Conservation (phyloP, 257 asterid species). For the Lithospermum erythrorhizon region DNA sequence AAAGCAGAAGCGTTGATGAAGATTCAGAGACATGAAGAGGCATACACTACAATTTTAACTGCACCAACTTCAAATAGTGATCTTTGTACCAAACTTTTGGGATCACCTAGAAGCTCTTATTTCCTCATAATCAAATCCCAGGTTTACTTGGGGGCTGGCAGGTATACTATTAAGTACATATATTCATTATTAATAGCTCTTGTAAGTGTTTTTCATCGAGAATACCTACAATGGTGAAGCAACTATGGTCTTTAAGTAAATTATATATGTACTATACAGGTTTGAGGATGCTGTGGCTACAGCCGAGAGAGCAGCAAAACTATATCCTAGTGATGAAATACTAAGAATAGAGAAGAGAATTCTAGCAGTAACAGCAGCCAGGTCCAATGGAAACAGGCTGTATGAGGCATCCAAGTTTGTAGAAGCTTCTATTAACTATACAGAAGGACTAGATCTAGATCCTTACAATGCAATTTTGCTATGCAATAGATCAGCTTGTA, state of each 20-base stretch:
- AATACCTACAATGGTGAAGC: too few species aligned
- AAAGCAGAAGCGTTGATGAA: conserved; percentile 49
- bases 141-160: conserved; percentile 41
- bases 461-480: conserved; percentile 39
- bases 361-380: conserved; percentile 20
- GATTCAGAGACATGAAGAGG: conserved; percentile 47
- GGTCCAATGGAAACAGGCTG: conserved; percentile 38
- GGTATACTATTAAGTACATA: conserved; percentile 24
- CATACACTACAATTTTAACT: conserved; percentile 21
- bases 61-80: conserved; percentile 17
- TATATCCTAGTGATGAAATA: too few species aligned
- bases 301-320: too few species aligned
- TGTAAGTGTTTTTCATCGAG: too few species aligned
- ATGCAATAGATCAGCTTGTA: conserved; percentile 55
- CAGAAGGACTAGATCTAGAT: conserved; percentile 44
- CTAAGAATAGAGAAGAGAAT: conserved; percentile 20
- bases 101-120: conserved; percentile 27
- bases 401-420: conserved; percentile 31
- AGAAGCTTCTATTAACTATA: conserved; percentile 35
- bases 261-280: too few species aligned
- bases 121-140: conserved; percentile 27
- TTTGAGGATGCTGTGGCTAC: conserved; percentile 57
- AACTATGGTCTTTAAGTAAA: too few species aligned
- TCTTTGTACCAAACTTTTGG: conserved; percentile 24
- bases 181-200: not conserved